Evolutionary conservation across 2,329 filamentous ascomycete species (phyloP).

Genomic region (Botryotinia convoluta): DNA sequence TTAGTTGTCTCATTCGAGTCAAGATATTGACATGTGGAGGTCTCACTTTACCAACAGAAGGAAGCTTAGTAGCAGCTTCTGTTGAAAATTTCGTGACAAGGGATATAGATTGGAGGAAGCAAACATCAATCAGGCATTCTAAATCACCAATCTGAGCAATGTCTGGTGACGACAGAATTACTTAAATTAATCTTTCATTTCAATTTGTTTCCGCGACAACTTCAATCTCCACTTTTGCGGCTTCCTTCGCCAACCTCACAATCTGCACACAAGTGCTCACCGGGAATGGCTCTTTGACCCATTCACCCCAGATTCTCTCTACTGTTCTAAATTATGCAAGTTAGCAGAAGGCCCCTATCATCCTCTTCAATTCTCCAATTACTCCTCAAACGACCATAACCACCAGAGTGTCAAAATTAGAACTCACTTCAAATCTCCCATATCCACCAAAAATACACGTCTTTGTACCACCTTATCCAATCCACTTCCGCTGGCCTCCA

Average conservation of each 20-base stretch:
- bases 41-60: neutral
- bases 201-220: slow-evolving; percentile 18
- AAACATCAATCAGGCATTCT: neutral
- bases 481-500: slow-evolving; percentile 12
- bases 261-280: slow-evolving; percentile 18
- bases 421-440: slow-evolving; percentile 17
- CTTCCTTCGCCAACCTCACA: slow-evolving; percentile 15
- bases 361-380: neutral
- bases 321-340: neutral
- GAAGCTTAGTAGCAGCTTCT: neutral
- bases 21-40: neutral
- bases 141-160: neutral
- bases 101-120: neutral
- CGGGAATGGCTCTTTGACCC: slow-evolving; percentile 16
- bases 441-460: slow-evolving; percentile 14
- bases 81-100: neutral
- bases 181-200: neutral
- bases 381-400: neutral
- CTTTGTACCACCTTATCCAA: slow-evolving; percentile 16
- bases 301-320: slow-evolving; percentile 19
- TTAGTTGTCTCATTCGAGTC: neutral
- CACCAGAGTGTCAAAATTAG: neutral
- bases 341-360: neutral
- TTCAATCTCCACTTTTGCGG: slow-evolving; percentile 16
- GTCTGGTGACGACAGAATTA: no score